phyloP scores from a whole-genome alignment of 805 yeast genomes.

The Kodamaea laetipori region DNA sequence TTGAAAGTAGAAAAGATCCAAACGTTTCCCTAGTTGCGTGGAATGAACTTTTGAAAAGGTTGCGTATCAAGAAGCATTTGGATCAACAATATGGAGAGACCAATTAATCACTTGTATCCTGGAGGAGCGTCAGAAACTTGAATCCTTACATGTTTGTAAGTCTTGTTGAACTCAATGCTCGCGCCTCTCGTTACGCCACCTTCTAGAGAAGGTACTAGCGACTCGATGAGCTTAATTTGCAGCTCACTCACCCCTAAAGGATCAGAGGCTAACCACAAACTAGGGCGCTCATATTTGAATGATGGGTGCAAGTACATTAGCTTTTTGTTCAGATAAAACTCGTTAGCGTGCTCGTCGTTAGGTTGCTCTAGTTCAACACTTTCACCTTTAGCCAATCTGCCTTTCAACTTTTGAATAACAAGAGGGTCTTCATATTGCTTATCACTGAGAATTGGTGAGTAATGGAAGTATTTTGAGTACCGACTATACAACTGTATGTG shows the following conservation, averaged over 20 bases:
- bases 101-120: constrained; percentile 25
- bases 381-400: not conserved
- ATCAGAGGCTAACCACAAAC: constrained; percentile 44
- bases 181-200: constrained; percentile 33
- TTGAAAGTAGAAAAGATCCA: constrained; percentile 7
- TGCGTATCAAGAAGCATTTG: constrained; percentile 21
- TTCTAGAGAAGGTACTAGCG: constrained; percentile 16
- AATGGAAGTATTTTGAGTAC: constrained; percentile 34
- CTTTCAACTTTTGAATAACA: not conserved
- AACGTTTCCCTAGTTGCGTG: constrained; percentile 15
- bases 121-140: constrained; percentile 35
- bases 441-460: constrained; percentile 31
- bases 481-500: constrained; percentile 54
- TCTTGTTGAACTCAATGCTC: constrained; percentile 17
- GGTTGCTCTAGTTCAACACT: not conserved
- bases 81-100: constrained; percentile 11
- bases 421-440: constrained; percentile 10
- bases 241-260: constrained; percentile 29
- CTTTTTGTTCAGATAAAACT: constrained; percentile 24
- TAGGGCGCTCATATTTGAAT: constrained; percentile 38
- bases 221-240: constrained; percentile 24
- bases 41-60: constrained; percentile 10
- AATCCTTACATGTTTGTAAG: constrained; percentile 17
- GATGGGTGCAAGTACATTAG: constrained; percentile 40
- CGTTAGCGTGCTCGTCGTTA: constrained; percentile 9